Conservation (phyloP, 768 basidiomycete genomes). For the Calocybe cyanea region DNA sequence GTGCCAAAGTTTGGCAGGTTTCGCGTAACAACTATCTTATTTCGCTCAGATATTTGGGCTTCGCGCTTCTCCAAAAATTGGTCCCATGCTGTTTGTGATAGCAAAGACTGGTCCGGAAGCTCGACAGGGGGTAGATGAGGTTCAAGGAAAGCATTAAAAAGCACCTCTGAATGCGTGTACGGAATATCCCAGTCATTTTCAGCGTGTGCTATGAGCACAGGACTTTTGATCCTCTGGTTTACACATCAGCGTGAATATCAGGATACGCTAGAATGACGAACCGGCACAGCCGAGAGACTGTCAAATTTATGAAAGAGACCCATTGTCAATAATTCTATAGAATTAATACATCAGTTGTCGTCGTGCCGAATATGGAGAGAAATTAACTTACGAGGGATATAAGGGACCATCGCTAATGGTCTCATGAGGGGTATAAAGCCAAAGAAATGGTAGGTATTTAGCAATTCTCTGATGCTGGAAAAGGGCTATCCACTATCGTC, state of each 20-base stretch:
- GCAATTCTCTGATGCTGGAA: constrained; percentile 54
- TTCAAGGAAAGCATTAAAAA: constrained; percentile 72
- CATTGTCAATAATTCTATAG: constrained; percentile 34
- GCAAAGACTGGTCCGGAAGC: constrained; percentile 22
- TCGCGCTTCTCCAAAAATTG: constrained; percentile 35
- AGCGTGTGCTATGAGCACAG: constrained; percentile 75
- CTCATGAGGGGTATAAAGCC: constrained; percentile 69
- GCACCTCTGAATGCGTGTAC: constrained; percentile 61
- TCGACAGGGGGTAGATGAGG: constrained; percentile 50
- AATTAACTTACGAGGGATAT: constrained; percentile 36
- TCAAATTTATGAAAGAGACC: constrained; percentile 51
- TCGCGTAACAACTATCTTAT: constrained; percentile 40
- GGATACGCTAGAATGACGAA: constrained; percentile 26
- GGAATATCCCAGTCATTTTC: constrained; percentile 80
- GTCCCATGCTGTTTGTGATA: constrained; percentile 39
- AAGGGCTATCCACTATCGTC: constrained; percentile 51
- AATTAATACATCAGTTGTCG: not conserved
- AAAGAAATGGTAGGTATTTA: constrained; percentile 68
- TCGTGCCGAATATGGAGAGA: not conserved
- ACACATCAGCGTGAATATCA: not conserved
- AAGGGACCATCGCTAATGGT: constrained; percentile 67
- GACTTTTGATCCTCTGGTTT: constrained; percentile 56
- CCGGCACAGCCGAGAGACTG: constrained; percentile 58
- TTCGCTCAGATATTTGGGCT: constrained; percentile 36
- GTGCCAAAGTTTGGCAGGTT: constrained; percentile 55